Conservation (phyloP, 2,329 filamentous ascomycete genomes). For the Fusarium nanum region DNA sequence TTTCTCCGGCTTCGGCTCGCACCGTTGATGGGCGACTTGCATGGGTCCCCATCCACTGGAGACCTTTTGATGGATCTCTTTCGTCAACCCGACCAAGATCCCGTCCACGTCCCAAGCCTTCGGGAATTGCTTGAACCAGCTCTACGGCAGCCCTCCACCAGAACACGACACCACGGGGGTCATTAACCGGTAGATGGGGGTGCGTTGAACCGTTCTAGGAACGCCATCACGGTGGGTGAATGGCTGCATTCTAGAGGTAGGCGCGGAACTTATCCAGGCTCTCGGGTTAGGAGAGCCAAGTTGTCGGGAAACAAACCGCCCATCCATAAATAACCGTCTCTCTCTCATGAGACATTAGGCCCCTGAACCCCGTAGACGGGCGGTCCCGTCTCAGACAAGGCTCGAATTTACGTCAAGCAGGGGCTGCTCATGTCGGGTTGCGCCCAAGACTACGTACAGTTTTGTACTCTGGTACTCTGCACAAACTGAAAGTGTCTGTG, state of each 20-base stretch:
- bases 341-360: conserved; percentile 9
- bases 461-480: conserved; percentile 1
- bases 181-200: conserved; percentile 16
- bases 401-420: conserved; percentile 23
- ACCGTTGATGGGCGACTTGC: conserved; percentile 51
- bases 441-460: conserved; percentile 5
- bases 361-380: conserved; percentile 37
- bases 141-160: conserved; percentile 30
- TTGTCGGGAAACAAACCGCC: conserved; percentile 31
- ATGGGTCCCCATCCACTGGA: conserved; percentile 44
- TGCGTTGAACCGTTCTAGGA: conserved; percentile 14
- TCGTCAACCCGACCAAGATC: conserved; percentile 43
- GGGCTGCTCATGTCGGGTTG: conserved; percentile 14
- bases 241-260: conserved; percentile 9
- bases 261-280: conserved; percentile 21
- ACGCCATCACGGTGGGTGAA: conserved; percentile 13
- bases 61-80: conserved; percentile 40
- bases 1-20: conserved; percentile 54
- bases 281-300: conserved; percentile 34
- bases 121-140: conserved; percentile 41
- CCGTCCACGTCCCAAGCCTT: conserved; percentile 48
- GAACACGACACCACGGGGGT: conserved; percentile 28
- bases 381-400: conserved; percentile 31
- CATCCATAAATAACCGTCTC: conserved; percentile 12
- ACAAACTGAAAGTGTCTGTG: conserved; percentile 3